phyloP scores from a whole-genome alignment of 305 asterid species.

The Ajuga reptans region DNA sequence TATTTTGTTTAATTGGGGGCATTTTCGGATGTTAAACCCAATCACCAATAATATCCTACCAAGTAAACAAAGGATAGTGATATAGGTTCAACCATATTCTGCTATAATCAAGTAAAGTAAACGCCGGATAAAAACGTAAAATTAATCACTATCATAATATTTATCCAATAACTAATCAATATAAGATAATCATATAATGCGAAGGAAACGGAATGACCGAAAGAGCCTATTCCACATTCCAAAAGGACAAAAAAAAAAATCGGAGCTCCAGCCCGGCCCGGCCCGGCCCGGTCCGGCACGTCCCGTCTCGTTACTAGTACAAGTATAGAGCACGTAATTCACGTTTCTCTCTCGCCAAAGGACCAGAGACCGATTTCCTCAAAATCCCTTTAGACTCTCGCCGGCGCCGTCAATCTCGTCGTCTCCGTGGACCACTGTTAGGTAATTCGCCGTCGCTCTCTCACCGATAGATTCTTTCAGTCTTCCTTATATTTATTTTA shows the following conservation, averaged over 20 bases:
- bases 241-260: not conserved
- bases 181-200: no score
- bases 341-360: not conserved
- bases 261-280: slow-evolving; percentile 11
- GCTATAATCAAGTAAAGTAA: no score
- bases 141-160: no score
- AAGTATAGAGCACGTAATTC: not conserved
- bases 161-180: no score
- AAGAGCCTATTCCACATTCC: not conserved
- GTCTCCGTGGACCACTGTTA: not conserved
- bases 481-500: not conserved
- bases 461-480: not conserved
- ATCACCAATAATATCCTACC: no score
- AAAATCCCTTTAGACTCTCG: not conserved
- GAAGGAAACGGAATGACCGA: no score
- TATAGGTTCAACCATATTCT: no score
- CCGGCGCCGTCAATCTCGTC: slow-evolving; percentile 13
- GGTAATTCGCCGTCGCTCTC: slow-evolving; percentile 7
- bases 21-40: no score
- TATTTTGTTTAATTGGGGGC: no score
- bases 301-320: not conserved
- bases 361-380: not conserved
- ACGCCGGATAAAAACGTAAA: no score
- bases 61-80: no score
- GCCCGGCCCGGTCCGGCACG: slow-evolving; percentile 9